Percentiles rank a stretch among this genome's conserved stretches.
Conservation (phyloP, 2,329 filamentous ascomycete genomes). For the Penicillium sp. region DNA sequence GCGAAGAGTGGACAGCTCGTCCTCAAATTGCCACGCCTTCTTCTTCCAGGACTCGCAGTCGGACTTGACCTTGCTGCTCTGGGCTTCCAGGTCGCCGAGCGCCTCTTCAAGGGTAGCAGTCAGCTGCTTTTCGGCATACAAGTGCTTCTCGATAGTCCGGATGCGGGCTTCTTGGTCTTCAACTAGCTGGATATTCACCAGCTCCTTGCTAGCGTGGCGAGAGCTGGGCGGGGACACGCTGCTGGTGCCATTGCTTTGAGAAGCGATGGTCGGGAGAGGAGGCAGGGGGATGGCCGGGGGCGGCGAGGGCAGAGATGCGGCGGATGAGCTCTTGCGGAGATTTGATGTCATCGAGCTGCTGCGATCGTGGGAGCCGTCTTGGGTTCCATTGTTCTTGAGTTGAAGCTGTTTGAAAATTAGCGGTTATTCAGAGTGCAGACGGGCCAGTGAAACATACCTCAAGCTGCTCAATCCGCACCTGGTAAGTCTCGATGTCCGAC, state of each 20-base stretch:
- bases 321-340: constrained; percentile 79
- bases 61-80: constrained; percentile 85
- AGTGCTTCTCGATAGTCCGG: constrained; percentile 92
- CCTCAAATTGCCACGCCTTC: constrained; percentile 74
- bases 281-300: constrained; percentile 95
- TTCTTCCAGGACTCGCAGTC: constrained; percentile 91
- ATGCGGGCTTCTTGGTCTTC: constrained; percentile 96
- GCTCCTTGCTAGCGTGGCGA: constrained; percentile 79
- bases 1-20: constrained; percentile 54
- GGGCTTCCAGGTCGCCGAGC: constrained; percentile 85
- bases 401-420: constrained; percentile 26
- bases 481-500: constrained; percentile 62
- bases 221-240: constrained; percentile 59
- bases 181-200: constrained; percentile 73
- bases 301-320: constrained; percentile 82
- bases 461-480: constrained; percentile 61
- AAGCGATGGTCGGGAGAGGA: constrained; percentile 68
- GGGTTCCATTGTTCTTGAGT: constrained; percentile 39
- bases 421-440: too few relatives aligned
- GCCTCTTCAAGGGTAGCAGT: constrained; percentile 94
- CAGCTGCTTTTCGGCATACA: constrained; percentile 92
- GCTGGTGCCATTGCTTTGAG: constrained; percentile 42
- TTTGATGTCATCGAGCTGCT: constrained; percentile 64
- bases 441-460: constrained; percentile 44
- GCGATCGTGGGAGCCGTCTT: constrained; percentile 50